Evolutionary conservation across 306 rosid species (phyloP).

Genomic region (Pterocarpus macrocarpus): DNA sequence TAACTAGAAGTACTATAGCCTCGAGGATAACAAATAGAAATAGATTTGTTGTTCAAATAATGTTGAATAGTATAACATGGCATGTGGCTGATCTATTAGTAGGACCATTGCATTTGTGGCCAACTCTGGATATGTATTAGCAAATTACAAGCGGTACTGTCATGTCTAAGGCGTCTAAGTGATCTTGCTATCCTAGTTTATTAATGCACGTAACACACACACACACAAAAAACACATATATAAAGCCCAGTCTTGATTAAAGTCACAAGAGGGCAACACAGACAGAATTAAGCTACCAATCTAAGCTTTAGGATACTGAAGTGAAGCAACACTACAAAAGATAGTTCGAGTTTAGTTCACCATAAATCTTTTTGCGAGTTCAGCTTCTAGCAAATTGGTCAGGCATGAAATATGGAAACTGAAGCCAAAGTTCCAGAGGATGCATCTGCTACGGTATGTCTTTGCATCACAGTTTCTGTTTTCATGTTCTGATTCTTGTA

Average conservation of each 20-base stretch:
- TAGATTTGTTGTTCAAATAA: constrained; percentile 30
- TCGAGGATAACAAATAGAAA: constrained; percentile 24
- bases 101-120: constrained; percentile 67
- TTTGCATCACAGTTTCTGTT: constrained; percentile 14
- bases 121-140: constrained; percentile 56
- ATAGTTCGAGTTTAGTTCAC: constrained; percentile 36
- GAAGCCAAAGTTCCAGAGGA: constrained; percentile 53
- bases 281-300: constrained; percentile 11
- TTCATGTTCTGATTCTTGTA: constrained; percentile 13
- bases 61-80: constrained; percentile 37
- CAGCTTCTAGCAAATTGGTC: constrained; percentile 33
- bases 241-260: constrained; percentile 30
- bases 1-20: constrained; percentile 35
- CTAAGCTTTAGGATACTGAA: constrained; percentile 5
- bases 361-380: constrained; percentile 41
- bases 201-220: not conserved
- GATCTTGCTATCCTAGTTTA: constrained; percentile 40
- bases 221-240: not conserved
- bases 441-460: constrained; percentile 56
- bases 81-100: constrained; percentile 60
- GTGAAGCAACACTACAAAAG: constrained; percentile 25
- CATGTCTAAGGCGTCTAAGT: constrained; percentile 51
- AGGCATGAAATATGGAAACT: constrained; percentile 58
- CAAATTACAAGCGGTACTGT: constrained; percentile 59
- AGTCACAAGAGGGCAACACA: constrained; percentile 16